These are phyloP conservation scores for Microcos paniculata DNA, from an alignment of 345 rosid species.

Conservation along the genomic window DNA sequence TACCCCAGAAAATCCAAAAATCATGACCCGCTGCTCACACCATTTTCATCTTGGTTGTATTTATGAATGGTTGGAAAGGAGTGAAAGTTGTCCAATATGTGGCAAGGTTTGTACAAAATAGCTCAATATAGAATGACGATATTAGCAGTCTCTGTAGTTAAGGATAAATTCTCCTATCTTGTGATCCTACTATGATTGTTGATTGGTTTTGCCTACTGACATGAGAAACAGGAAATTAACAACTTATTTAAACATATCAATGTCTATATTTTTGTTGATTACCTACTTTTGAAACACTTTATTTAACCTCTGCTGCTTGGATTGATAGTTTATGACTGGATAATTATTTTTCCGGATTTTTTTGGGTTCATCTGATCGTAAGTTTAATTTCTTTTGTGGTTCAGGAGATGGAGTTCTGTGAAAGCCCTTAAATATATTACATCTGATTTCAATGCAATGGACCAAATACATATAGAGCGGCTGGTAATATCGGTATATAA, in stretches of 20 bases:
- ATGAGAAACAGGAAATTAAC: background rate
- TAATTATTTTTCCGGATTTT: background rate
- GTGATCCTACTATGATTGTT: background rate
- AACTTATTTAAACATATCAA: background rate
- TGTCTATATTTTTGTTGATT: background rate
- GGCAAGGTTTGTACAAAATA: constrained; percentile 45
- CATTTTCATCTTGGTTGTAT: constrained; percentile 77
- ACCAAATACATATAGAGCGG: constrained; percentile 16
- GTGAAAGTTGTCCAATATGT: constrained; percentile 72
- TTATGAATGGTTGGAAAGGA: constrained; percentile 81
- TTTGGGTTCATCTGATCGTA: constrained; percentile 3
- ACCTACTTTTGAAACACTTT: background rate
- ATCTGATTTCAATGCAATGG: constrained; percentile 13
- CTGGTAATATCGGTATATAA: constrained; percentile 25
- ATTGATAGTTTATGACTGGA: background rate
- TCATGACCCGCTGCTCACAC: constrained; percentile 54
- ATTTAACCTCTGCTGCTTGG: background rate
- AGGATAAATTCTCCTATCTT: background rate
- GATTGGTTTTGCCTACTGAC: background rate
- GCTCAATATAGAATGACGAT: background rate
- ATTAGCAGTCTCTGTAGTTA: background rate
- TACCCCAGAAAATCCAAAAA: constrained; percentile 63
- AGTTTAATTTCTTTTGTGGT: constrained; percentile 15
- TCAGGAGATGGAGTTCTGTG: constrained; percentile 56
- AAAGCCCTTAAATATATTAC: constrained; percentile 34